Evolutionary conservation across 208 protist species (phyloP).

Genomic region (Acanthamoeba culbertsoni): DNA sequence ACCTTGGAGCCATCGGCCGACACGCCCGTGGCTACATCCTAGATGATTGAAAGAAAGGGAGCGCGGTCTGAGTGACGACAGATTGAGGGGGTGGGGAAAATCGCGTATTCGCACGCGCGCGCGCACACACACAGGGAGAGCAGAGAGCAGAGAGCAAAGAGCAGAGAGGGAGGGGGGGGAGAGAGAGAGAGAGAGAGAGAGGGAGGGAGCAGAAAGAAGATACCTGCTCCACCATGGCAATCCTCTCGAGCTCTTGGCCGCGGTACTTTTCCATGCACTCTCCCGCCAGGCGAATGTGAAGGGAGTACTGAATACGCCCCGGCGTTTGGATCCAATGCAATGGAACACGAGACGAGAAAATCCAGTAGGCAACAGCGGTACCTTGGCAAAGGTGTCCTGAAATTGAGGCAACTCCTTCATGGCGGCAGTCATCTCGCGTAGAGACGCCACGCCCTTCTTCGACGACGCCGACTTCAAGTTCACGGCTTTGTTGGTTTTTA

Average conservation of each 20-base stretch:
- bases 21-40: slow-evolving; percentile 1
- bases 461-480: slow-evolving; percentile 4
- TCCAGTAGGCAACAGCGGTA: too few relatives aligned
- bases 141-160: too few relatives aligned
- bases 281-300: slow-evolving; percentile 6
- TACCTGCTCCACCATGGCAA: slow-evolving; percentile 27
- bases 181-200: too few relatives aligned
- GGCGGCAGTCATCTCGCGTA: slow-evolving; percentile 1
- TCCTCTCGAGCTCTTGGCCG: background rate
- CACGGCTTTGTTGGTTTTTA: slow-evolving; percentile 22
- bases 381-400: slow-evolving; percentile 26
- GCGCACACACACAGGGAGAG: too few relatives aligned
- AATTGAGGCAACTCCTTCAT: slow-evolving; percentile 51
- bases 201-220: background rate
- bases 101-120: too few relatives aligned
- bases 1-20: slow-evolving; percentile 10
- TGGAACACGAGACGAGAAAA: too few relatives aligned
- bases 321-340: too few relatives aligned
- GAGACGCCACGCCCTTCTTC: slow-evolving; percentile 19
- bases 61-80: too few relatives aligned
- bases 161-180: too few relatives aligned
- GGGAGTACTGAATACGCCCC: slow-evolving; percentile 15
- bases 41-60: background rate
- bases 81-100: too few relatives aligned
- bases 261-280: slow-evolving; percentile 41